Conservation (phyloP, 2,329 filamentous ascomycete genomes). For the Aspergillus nomiae region DNA sequence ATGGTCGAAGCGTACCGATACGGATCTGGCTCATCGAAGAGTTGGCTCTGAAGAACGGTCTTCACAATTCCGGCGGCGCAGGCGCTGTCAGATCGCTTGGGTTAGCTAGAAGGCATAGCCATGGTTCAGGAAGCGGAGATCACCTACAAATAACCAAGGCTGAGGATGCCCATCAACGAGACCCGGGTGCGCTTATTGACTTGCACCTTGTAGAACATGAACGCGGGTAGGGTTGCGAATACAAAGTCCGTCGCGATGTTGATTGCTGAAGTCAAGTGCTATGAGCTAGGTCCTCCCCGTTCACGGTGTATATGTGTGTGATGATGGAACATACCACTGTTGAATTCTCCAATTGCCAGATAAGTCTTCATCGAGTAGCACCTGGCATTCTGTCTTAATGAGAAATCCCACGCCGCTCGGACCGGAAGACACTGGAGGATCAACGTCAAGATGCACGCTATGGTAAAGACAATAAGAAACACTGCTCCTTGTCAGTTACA, state of each 20-base stretch:
- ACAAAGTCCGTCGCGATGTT: slow-evolving; percentile 49
- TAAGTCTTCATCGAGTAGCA: slow-evolving; percentile 47
- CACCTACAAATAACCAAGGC: slow-evolving; percentile 46
- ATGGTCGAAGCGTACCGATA: slow-evolving; percentile 32
- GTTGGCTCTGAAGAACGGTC: slow-evolving; percentile 27
- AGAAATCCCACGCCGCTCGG: slow-evolving; percentile 47
- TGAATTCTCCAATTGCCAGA: slow-evolving; percentile 36
- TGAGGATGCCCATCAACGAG: slow-evolving; percentile 46
- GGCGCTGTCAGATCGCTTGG: slow-evolving; percentile 27
- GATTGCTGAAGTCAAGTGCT: slow-evolving; percentile 31
- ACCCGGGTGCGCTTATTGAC: slow-evolving; percentile 34
- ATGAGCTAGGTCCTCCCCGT: not conserved
- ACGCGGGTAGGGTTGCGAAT: slow-evolving; percentile 47
- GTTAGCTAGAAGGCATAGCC: not conserved
- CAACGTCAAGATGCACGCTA: slow-evolving; percentile 49
- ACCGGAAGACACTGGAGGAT: slow-evolving; percentile 53
- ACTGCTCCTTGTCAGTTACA: slow-evolving; percentile 31
- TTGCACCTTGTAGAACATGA: slow-evolving; percentile 40
- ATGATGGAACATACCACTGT: slow-evolving; percentile 35
- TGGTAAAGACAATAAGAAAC: slow-evolving; percentile 18
- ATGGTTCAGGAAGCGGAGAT: not conserved
- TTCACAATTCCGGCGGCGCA: slow-evolving; percentile 46
- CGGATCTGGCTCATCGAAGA: slow-evolving; percentile 31
- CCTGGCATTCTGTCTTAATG: slow-evolving; percentile 38
- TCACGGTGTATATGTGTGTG: not conserved